Conservation (phyloP, 2,329 filamentous ascomycete species). For the Pyrenophora teres region DNA sequence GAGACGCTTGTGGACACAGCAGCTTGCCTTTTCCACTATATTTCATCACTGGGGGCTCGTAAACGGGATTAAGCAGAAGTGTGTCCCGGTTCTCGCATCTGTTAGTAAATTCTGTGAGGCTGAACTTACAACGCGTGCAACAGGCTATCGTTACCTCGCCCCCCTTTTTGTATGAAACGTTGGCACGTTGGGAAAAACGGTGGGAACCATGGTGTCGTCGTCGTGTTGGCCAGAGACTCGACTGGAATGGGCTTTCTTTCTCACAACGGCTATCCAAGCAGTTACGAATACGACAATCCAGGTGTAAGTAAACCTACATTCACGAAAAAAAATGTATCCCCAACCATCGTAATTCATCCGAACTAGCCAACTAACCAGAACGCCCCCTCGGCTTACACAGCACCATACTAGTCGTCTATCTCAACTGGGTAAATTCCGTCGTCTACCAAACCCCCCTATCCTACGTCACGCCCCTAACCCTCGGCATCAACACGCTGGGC, state of each 20-base stretch:
- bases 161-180: too few species aligned
- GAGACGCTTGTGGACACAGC: too few species aligned
- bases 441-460: constrained; percentile 26
- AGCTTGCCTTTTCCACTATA: too few species aligned
- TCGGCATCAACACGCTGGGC: constrained; percentile 23
- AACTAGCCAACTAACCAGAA: background rate
- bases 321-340: too few species aligned
- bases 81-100: too few species aligned
- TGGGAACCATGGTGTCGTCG: background rate
- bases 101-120: too few species aligned
- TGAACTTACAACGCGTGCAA: too few species aligned
- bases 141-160: too few species aligned
- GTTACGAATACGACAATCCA: constrained; percentile 16
- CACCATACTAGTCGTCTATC: constrained; percentile 20
- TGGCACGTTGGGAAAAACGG: too few species aligned
- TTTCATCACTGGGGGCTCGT: too few species aligned
- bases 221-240: constrained; percentile 12
- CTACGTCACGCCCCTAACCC: constrained; percentile 22
- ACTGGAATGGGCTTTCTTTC: constrained; percentile 23
- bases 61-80: too few species aligned
- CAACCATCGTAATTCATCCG: background rate
- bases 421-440: constrained; percentile 21
- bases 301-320: constrained; percentile 12
- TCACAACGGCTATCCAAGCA: constrained; percentile 19
- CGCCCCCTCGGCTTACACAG: constrained; percentile 1